Percentiles rank a stretch among this genome's conserved stretches.
phyloP scores from a whole-genome alignment of 352 stramenopile species.

The Phytophthora crassamura region DNA sequence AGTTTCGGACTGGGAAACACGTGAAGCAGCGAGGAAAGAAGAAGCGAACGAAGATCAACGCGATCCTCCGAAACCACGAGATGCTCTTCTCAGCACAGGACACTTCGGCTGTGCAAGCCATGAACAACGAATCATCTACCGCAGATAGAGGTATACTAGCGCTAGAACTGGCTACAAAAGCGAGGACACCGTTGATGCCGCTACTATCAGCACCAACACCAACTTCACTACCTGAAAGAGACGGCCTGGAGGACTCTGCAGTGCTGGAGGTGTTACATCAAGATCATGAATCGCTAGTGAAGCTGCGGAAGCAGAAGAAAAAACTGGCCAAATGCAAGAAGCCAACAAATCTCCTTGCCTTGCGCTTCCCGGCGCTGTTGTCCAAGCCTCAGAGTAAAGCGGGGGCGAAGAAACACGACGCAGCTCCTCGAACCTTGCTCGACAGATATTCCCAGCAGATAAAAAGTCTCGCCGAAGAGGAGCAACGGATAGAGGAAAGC shows the following conservation, averaged over 20 bases:
- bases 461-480: conserved; percentile 20
- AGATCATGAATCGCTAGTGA: conserved; percentile 15
- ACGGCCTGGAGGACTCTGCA: background rate
- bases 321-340: conserved; percentile 22
- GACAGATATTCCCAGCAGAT: conserved; percentile 24
- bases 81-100: conserved; percentile 7
- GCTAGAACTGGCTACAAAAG: background rate
- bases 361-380: conserved; percentile 27
- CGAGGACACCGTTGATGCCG: background rate
- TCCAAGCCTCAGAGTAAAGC: conserved; percentile 4
- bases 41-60: background rate
- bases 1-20: background rate
- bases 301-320: conserved; percentile 11
- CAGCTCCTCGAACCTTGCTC: conserved; percentile 10
- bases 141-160: background rate
- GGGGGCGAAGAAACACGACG: background rate
- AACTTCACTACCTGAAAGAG: background rate
- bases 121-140: conserved; percentile 16
- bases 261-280: conserved; percentile 23
- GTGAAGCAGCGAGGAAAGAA: conserved; percentile 8
- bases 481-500: conserved; percentile 40
- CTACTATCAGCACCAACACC: conserved; percentile 7
- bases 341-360: conserved; percentile 16
- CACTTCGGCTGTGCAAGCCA: background rate
- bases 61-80: conserved; percentile 21